Conservation (phyloP, 768 basidiomycete species). For the Lactarius deliciosus region DNA sequence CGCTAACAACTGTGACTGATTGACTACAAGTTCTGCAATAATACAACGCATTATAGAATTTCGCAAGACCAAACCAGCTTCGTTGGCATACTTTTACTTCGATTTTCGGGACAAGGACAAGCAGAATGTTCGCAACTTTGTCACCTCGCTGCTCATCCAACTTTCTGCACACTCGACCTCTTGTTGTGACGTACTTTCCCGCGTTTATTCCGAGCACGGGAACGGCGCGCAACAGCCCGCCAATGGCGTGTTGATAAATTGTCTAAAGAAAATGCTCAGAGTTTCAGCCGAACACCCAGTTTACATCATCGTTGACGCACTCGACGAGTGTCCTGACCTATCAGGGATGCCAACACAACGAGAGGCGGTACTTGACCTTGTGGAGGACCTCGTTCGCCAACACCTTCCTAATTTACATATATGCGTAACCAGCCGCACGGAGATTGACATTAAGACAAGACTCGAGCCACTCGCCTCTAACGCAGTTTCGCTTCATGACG, state of each 20-base stretch:
- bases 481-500: background rate
- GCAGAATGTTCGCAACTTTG: background rate
- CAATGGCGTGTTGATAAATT: background rate
- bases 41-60: background rate
- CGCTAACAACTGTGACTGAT: background rate
- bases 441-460: background rate
- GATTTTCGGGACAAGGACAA: background rate
- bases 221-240: background rate
- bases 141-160: background rate
- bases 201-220: background rate
- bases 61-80: background rate
- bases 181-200: background rate
- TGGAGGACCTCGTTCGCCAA: background rate
- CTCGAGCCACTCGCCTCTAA: background rate
- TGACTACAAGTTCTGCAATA: background rate
- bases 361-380: background rate
- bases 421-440: slow-evolving; percentile 3
- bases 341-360: background rate
- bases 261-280: slow-evolving; percentile 5
- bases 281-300: background rate
- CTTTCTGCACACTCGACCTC: background rate
- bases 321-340: slow-evolving; percentile 9
- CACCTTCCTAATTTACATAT: background rate
- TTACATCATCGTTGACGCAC: slow-evolving; percentile 3
- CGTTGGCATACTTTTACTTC: background rate